Conservation (phyloP, 2,329 filamentous ascomycete genomes). For the Aspergillus nomiae region DNA sequence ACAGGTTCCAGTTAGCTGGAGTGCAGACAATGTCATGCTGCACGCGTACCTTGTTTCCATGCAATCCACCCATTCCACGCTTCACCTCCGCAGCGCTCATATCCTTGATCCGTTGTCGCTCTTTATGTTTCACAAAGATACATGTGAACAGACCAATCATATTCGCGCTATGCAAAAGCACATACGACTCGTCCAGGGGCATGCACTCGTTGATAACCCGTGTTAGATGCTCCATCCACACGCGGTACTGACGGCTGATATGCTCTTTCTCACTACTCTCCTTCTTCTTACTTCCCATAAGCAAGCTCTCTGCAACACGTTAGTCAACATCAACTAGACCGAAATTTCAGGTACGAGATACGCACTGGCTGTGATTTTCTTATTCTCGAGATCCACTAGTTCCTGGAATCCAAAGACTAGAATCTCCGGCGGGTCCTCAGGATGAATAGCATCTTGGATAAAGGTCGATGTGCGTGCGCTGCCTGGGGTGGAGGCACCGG, state of each 20-base stretch:
- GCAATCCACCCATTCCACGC: slow-evolving; percentile 89
- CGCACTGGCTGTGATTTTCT: slow-evolving; percentile 89
- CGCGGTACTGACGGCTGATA: slow-evolving; percentile 96
- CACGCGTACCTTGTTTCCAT: slow-evolving; percentile 78
- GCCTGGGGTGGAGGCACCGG: slow-evolving; percentile 89
- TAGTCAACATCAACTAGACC: slow-evolving; percentile 21
- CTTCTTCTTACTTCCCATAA: slow-evolving; percentile 79
- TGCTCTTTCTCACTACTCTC: slow-evolving; percentile 75
- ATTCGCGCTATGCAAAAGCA: slow-evolving; percentile 82
- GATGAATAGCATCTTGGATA: slow-evolving; percentile 75
- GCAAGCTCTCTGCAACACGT: slow-evolving; percentile 66
- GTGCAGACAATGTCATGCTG: not conserved
- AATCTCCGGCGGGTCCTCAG: slow-evolving; percentile 81
- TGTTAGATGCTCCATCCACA: slow-evolving; percentile 90
- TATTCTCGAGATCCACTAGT: slow-evolving; percentile 96
- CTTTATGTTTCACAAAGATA: slow-evolving; percentile 83
- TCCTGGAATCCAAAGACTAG: slow-evolving; percentile 97
- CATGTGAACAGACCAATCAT: slow-evolving; percentile 95
- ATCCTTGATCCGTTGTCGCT: slow-evolving; percentile 75
- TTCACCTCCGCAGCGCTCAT: slow-evolving; percentile 84
- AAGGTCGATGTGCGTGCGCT: slow-evolving; percentile 78
- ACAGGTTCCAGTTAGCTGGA: not conserved
- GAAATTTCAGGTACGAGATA: slow-evolving; percentile 19
- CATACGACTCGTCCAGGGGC: slow-evolving; percentile 74
- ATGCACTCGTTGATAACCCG: slow-evolving; percentile 81